These are phyloP conservation scores for Ogataea thermomethanolica DNA, from an alignment of 805 yeast genomes.

Conservation along the genomic window DNA sequence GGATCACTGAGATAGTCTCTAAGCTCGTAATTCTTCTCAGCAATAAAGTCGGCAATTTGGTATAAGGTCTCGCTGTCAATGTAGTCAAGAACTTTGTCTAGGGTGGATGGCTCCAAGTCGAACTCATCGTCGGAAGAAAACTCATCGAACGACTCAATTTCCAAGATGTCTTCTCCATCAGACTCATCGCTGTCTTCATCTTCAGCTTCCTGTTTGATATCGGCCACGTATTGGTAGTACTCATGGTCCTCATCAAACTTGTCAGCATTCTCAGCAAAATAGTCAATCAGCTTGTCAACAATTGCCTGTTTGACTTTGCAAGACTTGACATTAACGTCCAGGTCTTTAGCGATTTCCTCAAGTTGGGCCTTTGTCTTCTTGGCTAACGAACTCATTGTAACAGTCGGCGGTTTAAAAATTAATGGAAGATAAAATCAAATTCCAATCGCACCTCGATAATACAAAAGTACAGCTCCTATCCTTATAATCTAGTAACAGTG, in stretches of 20 bases:
- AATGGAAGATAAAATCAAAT: not conserved
- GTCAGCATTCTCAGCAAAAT: constrained; percentile 22
- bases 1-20: constrained; percentile 35
- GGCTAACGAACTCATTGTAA: constrained; percentile 19
- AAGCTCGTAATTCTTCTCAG: constrained; percentile 25
- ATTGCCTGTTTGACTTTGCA: constrained; percentile 30
- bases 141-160: constrained; percentile 10
- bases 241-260: constrained; percentile 24
- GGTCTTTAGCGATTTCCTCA: constrained; percentile 30
- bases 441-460: constrained; percentile 2
- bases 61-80: constrained; percentile 14
- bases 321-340: constrained; percentile 22
- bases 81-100: constrained; percentile 9
- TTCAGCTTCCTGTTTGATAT: constrained; percentile 6
- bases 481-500: not conserved
- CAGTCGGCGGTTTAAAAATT: not conserved
- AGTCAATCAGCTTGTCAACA: constrained; percentile 21
- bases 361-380: constrained; percentile 33
- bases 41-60: constrained; percentile 21
- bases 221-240: constrained; percentile 27
- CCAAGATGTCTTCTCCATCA: constrained; percentile 31
- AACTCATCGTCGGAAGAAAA: constrained; percentile 8
- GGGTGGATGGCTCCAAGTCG: constrained; percentile 3
- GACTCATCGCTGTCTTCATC: constrained; percentile 59
- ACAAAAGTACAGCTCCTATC: not conserved